Evolutionary conservation across 2,329 filamentous ascomycete genomes (phyloP).

Genomic region (Sclerotinia spermophila): DNA sequence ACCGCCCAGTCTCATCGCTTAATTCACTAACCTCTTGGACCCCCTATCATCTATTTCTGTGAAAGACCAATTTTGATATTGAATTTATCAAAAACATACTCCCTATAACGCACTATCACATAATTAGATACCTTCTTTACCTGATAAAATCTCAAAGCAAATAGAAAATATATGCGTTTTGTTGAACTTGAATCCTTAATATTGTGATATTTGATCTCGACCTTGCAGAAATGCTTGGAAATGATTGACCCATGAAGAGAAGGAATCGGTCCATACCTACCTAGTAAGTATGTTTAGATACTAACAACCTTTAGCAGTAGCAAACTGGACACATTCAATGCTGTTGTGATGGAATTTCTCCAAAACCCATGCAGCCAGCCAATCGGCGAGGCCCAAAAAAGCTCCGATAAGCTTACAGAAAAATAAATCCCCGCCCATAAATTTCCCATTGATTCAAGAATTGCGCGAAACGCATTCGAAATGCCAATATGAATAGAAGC

Average conservation of each 20-base stretch:
- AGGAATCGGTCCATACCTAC: neutral
- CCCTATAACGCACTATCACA: neutral
- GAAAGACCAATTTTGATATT: neutral
- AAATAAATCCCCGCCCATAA: neutral
- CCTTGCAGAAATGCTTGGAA: neutral
- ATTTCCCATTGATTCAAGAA: neutral
- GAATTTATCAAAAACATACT: neutral
- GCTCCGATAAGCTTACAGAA: constrained; percentile 6
- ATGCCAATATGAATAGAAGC: constrained; percentile 33
- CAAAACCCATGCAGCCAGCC: neutral
- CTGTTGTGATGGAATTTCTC: neutral
- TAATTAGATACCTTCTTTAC: neutral
- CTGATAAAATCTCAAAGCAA: neutral
- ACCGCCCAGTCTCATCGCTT: neutral
- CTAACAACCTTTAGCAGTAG: neutral
- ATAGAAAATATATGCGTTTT: neutral
- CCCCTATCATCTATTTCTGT: neutral
- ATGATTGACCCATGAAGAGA: neutral
- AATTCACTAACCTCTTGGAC: neutral
- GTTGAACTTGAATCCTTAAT: neutral
- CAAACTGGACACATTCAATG: neutral
- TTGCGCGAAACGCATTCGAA: constrained; percentile 10
- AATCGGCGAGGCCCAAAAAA: constrained; percentile 12
- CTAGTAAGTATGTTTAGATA: neutral
- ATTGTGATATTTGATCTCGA: neutral